Conservation (phyloP, 2,329 filamentous ascomycete genomes). For the Sclerotinia sclerotiorum region DNA sequence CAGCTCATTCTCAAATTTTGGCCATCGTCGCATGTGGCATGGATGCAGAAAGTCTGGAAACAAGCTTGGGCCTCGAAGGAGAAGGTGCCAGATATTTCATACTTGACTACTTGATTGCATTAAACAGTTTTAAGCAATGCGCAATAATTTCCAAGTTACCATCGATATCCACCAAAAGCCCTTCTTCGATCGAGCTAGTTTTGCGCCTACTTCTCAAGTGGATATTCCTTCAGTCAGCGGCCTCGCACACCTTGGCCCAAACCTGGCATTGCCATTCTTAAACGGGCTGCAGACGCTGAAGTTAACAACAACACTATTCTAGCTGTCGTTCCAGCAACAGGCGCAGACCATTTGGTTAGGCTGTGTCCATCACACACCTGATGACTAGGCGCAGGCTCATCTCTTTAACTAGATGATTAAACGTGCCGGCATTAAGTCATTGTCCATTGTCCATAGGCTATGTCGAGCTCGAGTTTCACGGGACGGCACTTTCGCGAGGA, state of each 20-base stretch:
- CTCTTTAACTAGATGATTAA: slow-evolving; percentile 2
- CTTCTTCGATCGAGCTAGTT: not conserved
- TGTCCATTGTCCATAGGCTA: not conserved
- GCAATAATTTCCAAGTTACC: not conserved
- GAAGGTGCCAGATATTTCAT: not conserved
- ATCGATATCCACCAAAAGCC: not conserved
- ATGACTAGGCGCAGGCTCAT: not conserved
- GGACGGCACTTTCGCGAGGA: not conserved
- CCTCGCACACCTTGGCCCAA: not conserved
- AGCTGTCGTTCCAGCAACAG: not conserved
- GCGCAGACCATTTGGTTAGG: slow-evolving; percentile 9
- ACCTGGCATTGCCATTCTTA: not conserved
- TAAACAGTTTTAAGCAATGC: not conserved
- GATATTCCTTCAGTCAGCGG: not conserved
- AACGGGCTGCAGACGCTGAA: not conserved
- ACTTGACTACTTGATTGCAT: not conserved
- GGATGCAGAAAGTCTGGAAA: not conserved
- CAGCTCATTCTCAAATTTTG: too few species aligned
- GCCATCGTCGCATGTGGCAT: not conserved
- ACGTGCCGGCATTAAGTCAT: not conserved
- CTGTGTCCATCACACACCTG: slow-evolving; percentile 4
- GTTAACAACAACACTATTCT: slow-evolving; percentile 1
- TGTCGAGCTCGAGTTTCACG: slow-evolving; percentile 22
- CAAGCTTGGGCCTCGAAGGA: not conserved
- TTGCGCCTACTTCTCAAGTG: not conserved